Evolutionary conservation across 2,329 filamentous ascomycete genomes (phyloP), one percentile per base, ranked within the genome.

Genomic region (Paraconiothyrium brasiliense): DNA sequence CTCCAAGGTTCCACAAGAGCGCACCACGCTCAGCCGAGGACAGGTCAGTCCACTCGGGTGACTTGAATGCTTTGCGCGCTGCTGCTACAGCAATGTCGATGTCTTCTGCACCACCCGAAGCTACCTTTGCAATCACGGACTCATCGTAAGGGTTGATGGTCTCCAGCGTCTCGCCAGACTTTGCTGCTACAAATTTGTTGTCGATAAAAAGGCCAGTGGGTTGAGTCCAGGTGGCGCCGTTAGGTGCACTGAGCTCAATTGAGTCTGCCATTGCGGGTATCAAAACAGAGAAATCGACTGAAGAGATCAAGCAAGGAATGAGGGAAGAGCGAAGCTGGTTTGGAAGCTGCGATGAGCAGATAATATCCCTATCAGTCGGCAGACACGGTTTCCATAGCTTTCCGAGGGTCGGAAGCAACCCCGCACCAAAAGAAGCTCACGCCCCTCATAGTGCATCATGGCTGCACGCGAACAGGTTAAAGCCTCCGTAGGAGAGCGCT

Each of bases 211-310:
- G 22, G 27, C 51, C 39, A 32, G 37, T 60, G 56, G 65, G 78
- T 58, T 80, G 78, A 1, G 67, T 71, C 64, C 77, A 80, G 48
- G 69, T 72, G 34, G 68, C 70, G 54, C 76, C 78, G 58, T 80
- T 80, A 7, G 78, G 78, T 13, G 78, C 78, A 27, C 72, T 79
- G 60, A 79, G 71, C 32, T 77, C 68, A 30, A 78, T 66, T n/a
- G 67, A 51, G 13, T 50, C 34, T 52, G 50, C 50, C 50, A 41
- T 52, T n/a, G 20, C 35, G 35, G 50, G 35, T 52, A 41, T 41
- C 35, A 41, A 27, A 41, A 27, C 1, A n/a, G 16, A 39, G 20
- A 6, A n/a, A 30, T 27, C 13, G 35, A n/a, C 3, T 16, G 1
- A 11, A 41, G 27, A 16, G 9, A 20, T 52, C 2, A 39, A 41